Conservation (phyloP, 2,329 filamentous ascomycete genomes). For the Diplodia scrobiculata region DNA sequence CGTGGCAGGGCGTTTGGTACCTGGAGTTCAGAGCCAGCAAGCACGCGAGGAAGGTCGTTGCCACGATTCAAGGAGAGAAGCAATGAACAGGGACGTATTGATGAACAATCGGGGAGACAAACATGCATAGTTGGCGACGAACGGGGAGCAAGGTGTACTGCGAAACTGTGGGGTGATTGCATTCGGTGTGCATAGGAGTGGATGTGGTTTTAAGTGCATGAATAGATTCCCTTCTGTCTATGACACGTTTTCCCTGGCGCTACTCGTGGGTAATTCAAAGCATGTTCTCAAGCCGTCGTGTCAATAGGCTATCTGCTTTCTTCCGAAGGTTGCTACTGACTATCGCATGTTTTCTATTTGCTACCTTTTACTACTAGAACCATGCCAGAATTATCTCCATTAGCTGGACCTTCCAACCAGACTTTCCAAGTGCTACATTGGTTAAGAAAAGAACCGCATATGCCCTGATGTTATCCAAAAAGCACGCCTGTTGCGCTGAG, state of each 20-base stretch:
- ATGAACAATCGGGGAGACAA: too few relatives aligned
- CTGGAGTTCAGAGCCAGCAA: slow-evolving; percentile 79
- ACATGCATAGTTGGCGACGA: background rate
- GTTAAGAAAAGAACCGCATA: too few relatives aligned
- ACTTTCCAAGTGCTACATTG: background rate
- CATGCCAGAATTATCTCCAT: too few relatives aligned
- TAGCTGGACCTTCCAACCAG: background rate
- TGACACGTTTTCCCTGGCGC: background rate
- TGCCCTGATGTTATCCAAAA: too few relatives aligned
- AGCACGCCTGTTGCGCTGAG: too few relatives aligned
- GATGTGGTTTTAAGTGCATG: background rate
- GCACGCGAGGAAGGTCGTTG: slow-evolving; percentile 80
- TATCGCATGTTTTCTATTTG: too few relatives aligned
- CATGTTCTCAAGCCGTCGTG: too few relatives aligned
- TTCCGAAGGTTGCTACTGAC: too few relatives aligned
- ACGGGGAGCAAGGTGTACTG: background rate
- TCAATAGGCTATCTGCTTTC: too few relatives aligned
- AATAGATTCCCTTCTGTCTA: background rate
- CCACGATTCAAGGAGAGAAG: slow-evolving; percentile 90
- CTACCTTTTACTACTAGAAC: too few relatives aligned
- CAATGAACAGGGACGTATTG: slow-evolving; percentile 36
- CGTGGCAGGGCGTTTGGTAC: slow-evolving; percentile 93
- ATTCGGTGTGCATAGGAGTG: background rate
- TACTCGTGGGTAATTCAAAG: too few relatives aligned
- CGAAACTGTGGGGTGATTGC: background rate